Evolutionary conservation across 495 filamentous ascomycete genomes (phyloP).

Genomic region (Podospora conica): DNA sequence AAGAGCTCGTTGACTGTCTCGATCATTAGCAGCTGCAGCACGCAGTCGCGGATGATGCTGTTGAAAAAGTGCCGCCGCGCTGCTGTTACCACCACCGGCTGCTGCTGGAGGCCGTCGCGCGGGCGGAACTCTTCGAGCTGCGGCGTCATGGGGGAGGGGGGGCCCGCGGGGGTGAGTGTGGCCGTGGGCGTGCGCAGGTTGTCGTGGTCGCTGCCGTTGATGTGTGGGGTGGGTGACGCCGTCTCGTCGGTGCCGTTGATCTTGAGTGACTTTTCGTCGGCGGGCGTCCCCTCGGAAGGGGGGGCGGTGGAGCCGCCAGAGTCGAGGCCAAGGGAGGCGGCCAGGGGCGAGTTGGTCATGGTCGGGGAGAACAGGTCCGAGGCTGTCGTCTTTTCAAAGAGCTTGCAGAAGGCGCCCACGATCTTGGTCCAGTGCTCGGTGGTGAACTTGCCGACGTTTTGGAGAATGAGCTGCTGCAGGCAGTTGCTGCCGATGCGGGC

Average conservation of each 20-base stretch:
- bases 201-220: constrained; percentile 28
- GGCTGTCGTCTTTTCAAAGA: constrained; percentile 91
- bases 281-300: constrained; percentile 30
- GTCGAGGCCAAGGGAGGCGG: constrained; percentile 13
- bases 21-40: constrained; percentile 96
- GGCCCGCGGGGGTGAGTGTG: constrained; percentile 18
- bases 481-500: constrained; percentile 97
- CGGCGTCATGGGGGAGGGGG: constrained; percentile 22
- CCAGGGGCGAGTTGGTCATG: constrained; percentile 43
- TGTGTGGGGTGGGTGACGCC: constrained; percentile 21
- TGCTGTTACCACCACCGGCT: constrained; percentile 84
- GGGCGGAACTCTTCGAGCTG: constrained; percentile 88
- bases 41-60: constrained; percentile 98
- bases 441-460: constrained; percentile 88
- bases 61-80: constrained; percentile 97
- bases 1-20: constrained; percentile 98
- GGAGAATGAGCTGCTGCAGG: constrained; percentile 88
- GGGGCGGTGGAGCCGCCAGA: constrained; percentile 38
- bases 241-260: constrained; percentile 48
- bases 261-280: constrained; percentile 53
- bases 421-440: constrained; percentile 87
- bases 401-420: constrained; percentile 87
- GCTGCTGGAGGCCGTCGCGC: constrained; percentile 64
- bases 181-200: constrained; percentile 6
- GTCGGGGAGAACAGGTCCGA: constrained; percentile 88